Evolutionary conservation across 2,329 filamentous ascomycete species (phyloP), one percentile per base, ranked within the genome.

Genomic region (Fusarium metavorans): DNA sequence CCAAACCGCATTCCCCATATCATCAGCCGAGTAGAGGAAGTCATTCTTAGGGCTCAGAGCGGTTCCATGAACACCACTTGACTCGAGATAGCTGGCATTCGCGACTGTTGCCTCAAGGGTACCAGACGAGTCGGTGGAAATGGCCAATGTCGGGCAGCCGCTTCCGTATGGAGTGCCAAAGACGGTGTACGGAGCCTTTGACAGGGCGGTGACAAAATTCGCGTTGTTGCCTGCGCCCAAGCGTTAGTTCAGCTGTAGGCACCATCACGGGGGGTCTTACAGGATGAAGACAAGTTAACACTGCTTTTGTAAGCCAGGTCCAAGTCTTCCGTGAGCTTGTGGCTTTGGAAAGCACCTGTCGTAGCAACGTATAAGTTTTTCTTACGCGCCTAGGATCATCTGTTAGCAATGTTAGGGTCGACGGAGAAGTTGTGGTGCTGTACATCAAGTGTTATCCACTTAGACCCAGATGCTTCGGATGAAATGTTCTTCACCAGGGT

Each of bases 1-100:
- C 70, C 70, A 72, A 23, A 72, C 45, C 13, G 67, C 70, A 25
- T 72, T 70, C 5, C 70, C 70, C 54, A 67, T 72, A 18, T 72
- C 70, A 4, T 72, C 70, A 8, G 67, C 70, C 9, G 70, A 72
- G 25, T 72, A 72, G 18, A 72, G 45, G 45, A 72, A 72, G 16
- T 70, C 56, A 18, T 41, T 35, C 14, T 60, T 23, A 7, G 56
- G 56, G 41, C 70, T 72, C 35, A 72, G 34, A 5, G 67, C 45
- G 8, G 57, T 54, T 2, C 70, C 70, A 54, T 72, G 70, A 34
- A 70, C 54, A 6, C 67, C 70, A 6, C 52, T 37, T 4, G 37
- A 20, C 16, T 52, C 67, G 7, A 48, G n/a, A 35, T 72, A 72
- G n/a, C n/a, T 61, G 1, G 67, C 64, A 41, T 64, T 58, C 30